Percentiles rank a stretch among this genome's conserved stretches.
Evolutionary conservation across 2,329 filamentous ascomycete genomes (phyloP).

Genomic region (Colletotrichum sp.): DNA sequence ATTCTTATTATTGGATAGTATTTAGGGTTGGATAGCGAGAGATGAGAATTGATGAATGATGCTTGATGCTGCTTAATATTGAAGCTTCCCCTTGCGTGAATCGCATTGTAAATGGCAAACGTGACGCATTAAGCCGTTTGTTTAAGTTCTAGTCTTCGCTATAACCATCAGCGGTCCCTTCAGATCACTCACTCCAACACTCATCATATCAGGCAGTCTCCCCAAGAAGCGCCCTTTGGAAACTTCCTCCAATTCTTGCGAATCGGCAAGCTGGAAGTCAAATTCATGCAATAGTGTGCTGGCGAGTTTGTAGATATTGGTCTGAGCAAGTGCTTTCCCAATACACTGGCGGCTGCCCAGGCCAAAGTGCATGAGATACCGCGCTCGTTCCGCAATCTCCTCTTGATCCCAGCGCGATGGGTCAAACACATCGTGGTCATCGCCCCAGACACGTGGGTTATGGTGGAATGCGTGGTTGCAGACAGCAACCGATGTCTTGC

Average conservation of each 20-base stretch:
- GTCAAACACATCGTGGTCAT: background rate
- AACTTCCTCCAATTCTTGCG: background rate
- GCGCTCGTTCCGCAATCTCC: background rate
- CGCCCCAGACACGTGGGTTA: background rate
- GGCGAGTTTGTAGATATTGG: conserved; percentile 8
- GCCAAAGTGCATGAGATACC: conserved; percentile 9
- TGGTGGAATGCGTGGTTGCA: conserved; percentile 9
- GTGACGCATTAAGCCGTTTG: background rate
- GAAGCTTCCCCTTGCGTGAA: background rate
- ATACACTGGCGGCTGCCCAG: conserved; percentile 7
- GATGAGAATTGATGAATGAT: background rate
- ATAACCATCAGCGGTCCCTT: background rate
- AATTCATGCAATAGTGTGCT: background rate
- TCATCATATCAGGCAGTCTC: background rate
- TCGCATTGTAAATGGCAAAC: background rate
- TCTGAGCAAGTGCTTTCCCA: conserved; percentile 2
- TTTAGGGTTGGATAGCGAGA: background rate
- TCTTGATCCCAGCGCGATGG: background rate
- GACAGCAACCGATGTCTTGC: background rate
- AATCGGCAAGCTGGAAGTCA: background rate
- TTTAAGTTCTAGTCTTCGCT: background rate
- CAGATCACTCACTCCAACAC: conserved; percentile 2
- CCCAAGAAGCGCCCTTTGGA: background rate
- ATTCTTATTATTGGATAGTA: background rate
- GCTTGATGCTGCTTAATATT: background rate